A percentile compares a stretch with the other conserved stretches of the same genome.
phyloP scores from a whole-genome alignment of 805 yeast species.

The Yarrowia sp. region DNA sequence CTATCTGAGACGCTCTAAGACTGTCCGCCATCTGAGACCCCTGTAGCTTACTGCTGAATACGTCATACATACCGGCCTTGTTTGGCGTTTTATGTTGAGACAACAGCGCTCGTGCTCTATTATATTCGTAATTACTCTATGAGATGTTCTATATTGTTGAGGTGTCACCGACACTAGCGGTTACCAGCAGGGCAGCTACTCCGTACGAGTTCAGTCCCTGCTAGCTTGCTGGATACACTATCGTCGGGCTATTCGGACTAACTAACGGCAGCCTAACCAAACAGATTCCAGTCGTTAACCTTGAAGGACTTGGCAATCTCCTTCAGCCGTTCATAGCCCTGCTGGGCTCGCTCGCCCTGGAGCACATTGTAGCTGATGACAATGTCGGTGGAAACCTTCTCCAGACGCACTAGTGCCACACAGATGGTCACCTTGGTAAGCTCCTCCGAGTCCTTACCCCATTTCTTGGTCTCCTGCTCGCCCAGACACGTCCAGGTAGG shows the following conservation, averaged over 20 bases:
- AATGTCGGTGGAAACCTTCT: conserved; percentile 56
- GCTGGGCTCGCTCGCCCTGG: neutral
- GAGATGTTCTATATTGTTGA: too few species aligned
- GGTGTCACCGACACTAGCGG: too few species aligned
- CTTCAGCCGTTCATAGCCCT: conserved; percentile 13
- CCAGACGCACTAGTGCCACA: conserved; percentile 56
- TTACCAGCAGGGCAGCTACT: too few species aligned
- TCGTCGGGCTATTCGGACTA: too few species aligned
- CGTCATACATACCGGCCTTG: too few species aligned
- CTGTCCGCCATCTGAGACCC: too few species aligned
- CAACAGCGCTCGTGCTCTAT: too few species aligned
- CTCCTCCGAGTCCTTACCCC: conserved; percentile 25
- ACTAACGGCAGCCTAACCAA: neutral
- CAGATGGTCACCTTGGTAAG: conserved; percentile 48
- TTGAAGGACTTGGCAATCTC: conserved; percentile 22
- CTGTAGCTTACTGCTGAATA: too few species aligned
- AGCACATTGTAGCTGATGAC: conserved; percentile 55
- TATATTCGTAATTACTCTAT: too few species aligned
- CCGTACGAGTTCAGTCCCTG: too few species aligned
- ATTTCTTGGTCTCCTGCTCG: conserved; percentile 32
- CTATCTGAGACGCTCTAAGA: neutral
- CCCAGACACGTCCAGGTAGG: conserved; percentile 56
- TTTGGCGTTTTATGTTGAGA: too few species aligned
- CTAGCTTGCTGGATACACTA: too few species aligned
- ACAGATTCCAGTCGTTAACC: conserved; percentile 18